phyloP scores from a whole-genome alignment of 2,329 filamentous ascomycete genomes.

The Beauveria sp. region DNA sequence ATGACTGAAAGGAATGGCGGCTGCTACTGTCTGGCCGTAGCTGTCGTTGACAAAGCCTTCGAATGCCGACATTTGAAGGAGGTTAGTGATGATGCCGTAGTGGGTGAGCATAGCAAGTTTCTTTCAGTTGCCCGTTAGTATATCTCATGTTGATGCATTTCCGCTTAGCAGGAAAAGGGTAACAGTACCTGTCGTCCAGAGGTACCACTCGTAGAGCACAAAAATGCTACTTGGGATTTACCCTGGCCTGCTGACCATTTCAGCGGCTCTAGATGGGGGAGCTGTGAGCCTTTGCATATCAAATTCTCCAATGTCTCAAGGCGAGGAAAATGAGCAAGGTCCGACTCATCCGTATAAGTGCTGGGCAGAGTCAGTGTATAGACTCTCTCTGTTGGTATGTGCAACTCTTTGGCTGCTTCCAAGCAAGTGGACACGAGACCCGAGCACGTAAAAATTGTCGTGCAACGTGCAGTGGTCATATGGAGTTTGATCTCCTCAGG shows the following conservation, averaged over 20 bases:
- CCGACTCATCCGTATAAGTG: neutral
- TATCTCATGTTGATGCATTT: neutral
- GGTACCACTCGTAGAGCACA: constrained; percentile 13
- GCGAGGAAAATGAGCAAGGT: neutral
- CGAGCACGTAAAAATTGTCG: neutral
- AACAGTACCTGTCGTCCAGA: constrained; percentile 12
- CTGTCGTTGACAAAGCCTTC: neutral
- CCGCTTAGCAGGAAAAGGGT: too few relatives aligned
- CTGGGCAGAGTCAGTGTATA: neutral
- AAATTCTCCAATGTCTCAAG: neutral
- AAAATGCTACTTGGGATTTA: constrained; percentile 5
- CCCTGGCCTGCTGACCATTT: neutral
- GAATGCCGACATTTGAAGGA: neutral
- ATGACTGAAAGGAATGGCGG: constrained; percentile 1
- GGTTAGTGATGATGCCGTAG: constrained; percentile 7
- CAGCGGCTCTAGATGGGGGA: neutral
- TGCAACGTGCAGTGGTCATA: neutral
- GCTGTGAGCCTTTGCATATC: neutral
- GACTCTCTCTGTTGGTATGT: neutral
- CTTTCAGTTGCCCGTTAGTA: neutral
- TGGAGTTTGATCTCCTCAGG: neutral
- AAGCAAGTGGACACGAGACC: neutral
- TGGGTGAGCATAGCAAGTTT: neutral
- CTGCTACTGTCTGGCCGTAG: neutral
- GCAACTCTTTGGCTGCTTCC: neutral